Percentiles rank a stretch among this genome's conserved stretches.
These are phyloP conservation scores for Sporothrix schenckii DNA, from an alignment of 2,329 filamentous ascomycete genomes.

Conservation along the genomic window DNA sequence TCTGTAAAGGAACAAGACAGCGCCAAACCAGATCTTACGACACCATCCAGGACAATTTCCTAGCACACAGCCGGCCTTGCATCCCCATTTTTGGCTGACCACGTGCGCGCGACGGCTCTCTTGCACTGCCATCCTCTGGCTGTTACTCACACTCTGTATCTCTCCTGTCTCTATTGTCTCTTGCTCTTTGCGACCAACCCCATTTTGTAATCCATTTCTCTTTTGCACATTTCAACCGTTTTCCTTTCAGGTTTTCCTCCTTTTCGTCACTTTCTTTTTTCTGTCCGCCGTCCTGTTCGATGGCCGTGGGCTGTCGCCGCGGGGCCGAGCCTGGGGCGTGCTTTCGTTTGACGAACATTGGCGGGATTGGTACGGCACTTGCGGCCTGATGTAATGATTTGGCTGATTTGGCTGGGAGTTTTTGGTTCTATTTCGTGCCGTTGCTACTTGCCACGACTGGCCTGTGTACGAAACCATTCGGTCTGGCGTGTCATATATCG, in stretches of 20 bases:
- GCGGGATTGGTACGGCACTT: constrained; percentile 26
- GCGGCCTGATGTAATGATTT: constrained; percentile 35
- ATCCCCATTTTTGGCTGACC: constrained; percentile 23
- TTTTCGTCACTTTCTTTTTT: constrained; percentile 24
- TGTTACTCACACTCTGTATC: constrained; percentile 16
- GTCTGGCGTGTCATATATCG: constrained; percentile 32
- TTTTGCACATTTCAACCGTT: constrained; percentile 23
- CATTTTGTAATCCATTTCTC: constrained; percentile 33
- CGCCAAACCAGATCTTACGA: constrained; percentile 2
- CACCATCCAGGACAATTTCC: constrained; percentile 18
- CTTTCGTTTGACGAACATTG: constrained; percentile 29
- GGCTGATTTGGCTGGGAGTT: constrained; percentile 37
- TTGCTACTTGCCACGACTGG: constrained; percentile 28
- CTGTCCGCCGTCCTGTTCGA: constrained; percentile 27
- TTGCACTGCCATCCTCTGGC: constrained; percentile 14
- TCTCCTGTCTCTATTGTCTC: constrained; percentile 20
- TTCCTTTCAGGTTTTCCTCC: neutral
- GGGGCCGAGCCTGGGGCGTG: constrained; percentile 21
- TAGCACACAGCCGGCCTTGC: constrained; percentile 19
- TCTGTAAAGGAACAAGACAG: constrained; percentile 63
- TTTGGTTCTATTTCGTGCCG: constrained; percentile 34
- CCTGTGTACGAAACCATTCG: constrained; percentile 11
- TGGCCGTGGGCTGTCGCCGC: constrained; percentile 27
- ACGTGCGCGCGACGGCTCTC: constrained; percentile 21
- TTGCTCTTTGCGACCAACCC: constrained; percentile 30